phyloP scores from a whole-genome alignment of 768 basidiomycete species.

The Bullera alba region DNA sequence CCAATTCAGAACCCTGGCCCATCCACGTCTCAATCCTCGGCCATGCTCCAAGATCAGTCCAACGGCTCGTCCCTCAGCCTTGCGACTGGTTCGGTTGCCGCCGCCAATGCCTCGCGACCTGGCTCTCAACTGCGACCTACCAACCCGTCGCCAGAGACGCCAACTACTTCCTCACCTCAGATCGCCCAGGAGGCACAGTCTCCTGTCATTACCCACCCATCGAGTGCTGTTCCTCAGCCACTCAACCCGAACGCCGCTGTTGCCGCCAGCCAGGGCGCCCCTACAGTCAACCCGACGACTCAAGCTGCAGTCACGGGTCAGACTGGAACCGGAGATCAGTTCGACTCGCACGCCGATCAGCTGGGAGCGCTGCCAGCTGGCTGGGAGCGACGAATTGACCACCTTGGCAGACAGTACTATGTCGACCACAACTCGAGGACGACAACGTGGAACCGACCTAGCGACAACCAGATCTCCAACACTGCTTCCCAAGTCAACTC shows the following conservation, averaged over 20 bases:
- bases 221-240: constrained; percentile 28
- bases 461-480: constrained; percentile 69
- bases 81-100: constrained; percentile 25
- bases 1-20: constrained; percentile 74
- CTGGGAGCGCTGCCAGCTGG: constrained; percentile 81
- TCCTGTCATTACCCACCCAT: constrained; percentile 24
- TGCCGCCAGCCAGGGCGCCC: constrained; percentile 45
- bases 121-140: constrained; percentile 24
- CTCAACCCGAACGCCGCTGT: constrained; percentile 49
- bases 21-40: constrained; percentile 49
- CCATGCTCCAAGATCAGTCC: constrained; percentile 13
- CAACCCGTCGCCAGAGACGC: constrained; percentile 25
- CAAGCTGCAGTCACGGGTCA: constrained; percentile 42
- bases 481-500: constrained; percentile 46
- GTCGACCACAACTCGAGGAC: constrained; percentile 97
- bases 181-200: constrained; percentile 10
- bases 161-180: constrained; percentile 12
- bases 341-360: constrained; percentile 92
- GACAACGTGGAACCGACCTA: constrained; percentile 95
- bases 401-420: constrained; percentile 91
- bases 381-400: constrained; percentile 97
- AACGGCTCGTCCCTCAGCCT: constrained; percentile 30
- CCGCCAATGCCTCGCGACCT: constrained; percentile 8
- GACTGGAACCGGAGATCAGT: constrained; percentile 48
- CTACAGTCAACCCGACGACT: constrained; percentile 37